phyloP scores from a whole-genome alignment of 2,329 filamentous ascomycete genomes.

The Fusarium staphyleae region DNA sequence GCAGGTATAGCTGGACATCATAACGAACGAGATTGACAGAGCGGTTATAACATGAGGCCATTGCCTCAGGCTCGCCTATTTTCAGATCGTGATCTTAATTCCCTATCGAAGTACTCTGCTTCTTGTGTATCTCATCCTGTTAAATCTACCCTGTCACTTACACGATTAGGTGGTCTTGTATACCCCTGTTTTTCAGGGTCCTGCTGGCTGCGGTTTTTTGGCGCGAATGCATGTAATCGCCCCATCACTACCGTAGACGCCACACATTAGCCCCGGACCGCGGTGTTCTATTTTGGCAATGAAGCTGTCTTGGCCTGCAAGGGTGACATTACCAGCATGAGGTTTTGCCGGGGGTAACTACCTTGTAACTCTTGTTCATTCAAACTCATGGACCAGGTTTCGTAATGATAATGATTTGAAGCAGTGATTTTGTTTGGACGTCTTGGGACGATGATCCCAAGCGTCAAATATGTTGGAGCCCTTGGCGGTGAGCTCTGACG shows the following conservation, averaged over 20 bases:
- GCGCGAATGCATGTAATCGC: neutral
- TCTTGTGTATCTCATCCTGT: neutral
- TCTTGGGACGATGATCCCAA: too few relatives aligned
- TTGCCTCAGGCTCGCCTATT: neutral
- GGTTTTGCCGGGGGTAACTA: neutral
- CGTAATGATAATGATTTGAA: too few relatives aligned
- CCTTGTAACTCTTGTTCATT: neutral
- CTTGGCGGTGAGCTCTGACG: too few relatives aligned
- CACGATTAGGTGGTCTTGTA: neutral
- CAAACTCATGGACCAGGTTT: too few relatives aligned
- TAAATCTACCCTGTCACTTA: neutral
- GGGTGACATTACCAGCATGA: neutral
- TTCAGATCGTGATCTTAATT: neutral
- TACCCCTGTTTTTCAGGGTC: conserved; percentile 1
- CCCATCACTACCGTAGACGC: neutral
- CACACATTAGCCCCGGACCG: neutral
- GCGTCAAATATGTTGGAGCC: too few relatives aligned
- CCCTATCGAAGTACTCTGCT: neutral
- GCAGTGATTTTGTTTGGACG: too few relatives aligned
- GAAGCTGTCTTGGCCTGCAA: conserved; percentile 9
- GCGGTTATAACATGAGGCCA: conserved; percentile 12
- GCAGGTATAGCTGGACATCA: conserved; percentile 14
- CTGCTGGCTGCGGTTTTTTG: neutral
- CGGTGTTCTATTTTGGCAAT: neutral
- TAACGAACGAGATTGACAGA: conserved; percentile 23